phyloP scores from a whole-genome alignment of 208 protist species.

The Trypanosoma mega region DNA sequence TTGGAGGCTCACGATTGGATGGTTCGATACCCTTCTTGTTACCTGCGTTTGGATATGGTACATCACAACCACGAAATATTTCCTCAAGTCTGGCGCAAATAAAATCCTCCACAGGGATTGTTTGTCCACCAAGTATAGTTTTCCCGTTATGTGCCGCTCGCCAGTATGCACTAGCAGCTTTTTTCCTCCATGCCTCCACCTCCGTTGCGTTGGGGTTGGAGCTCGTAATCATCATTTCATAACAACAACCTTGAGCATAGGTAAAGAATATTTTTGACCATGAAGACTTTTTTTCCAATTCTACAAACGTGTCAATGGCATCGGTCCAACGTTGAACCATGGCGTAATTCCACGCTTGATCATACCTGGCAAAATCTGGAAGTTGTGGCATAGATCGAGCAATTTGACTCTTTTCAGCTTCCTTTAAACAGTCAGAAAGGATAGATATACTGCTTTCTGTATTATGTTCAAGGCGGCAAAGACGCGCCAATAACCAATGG shows the following conservation, averaged over 20 bases:
- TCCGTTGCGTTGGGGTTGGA: neutral
- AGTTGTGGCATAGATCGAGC: conserved; percentile 51
- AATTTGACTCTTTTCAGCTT: conserved; percentile 37
- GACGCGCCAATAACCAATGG: conserved; percentile 54
- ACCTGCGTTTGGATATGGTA: conserved; percentile 33
- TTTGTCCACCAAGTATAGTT: conserved; percentile 45
- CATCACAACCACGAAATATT: conserved; percentile 29
- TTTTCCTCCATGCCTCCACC: conserved; percentile 11
- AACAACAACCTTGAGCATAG: conserved; percentile 54
- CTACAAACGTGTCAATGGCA: conserved; percentile 26
- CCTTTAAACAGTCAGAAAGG: conserved; percentile 39
- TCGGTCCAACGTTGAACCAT: conserved; percentile 38
- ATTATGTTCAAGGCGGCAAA: conserved; percentile 41
- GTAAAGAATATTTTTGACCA: conserved; percentile 66
- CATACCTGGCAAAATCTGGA: conserved; percentile 53
- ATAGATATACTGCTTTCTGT: conserved; percentile 28
- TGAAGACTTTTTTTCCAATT: conserved; percentile 43
- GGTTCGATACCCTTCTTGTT: conserved; percentile 37
- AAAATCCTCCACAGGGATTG: conserved; percentile 47
- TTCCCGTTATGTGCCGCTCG: conserved; percentile 50
- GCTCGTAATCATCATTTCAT: conserved; percentile 47
- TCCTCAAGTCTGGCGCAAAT: conserved; percentile 46
- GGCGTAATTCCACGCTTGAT: conserved; percentile 48
- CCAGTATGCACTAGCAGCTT: conserved; percentile 52
- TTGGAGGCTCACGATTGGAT: conserved; percentile 7